These are phyloP conservation scores for Calendula officinalis DNA, from an alignment of 129 eudicot genomes.

Conservation along the genomic window DNA sequence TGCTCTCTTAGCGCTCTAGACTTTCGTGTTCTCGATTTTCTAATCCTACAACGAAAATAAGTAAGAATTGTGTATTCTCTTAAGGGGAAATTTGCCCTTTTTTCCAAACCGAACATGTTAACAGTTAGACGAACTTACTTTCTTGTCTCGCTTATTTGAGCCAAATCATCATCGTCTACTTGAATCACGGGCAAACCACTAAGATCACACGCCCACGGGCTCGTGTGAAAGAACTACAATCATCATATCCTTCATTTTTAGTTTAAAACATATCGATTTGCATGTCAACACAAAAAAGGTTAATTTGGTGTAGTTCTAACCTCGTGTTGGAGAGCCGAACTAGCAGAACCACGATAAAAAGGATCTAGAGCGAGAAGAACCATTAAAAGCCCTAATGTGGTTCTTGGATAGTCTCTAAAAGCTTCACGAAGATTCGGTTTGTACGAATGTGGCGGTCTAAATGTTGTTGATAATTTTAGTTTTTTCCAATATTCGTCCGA, in stretches of 20 bases:
- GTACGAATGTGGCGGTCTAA: conserved; percentile 68
- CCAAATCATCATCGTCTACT: conserved; percentile 46
- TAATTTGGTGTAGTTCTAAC: conserved; percentile 27
- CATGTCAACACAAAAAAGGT: not conserved
- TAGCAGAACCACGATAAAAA: conserved; percentile 51
- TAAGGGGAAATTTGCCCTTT: not conserved
- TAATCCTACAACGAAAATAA: conserved; percentile 31
- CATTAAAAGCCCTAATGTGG: conserved; percentile 54
- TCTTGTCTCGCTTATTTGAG: conserved; percentile 31
- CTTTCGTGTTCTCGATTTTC: conserved; percentile 45
- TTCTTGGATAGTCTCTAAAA: conserved; percentile 51
- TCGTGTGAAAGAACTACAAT: conserved; percentile 64
- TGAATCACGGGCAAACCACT: conserved; percentile 58
- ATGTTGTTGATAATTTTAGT: conserved; percentile 53
- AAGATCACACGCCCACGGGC: conserved; percentile 70
- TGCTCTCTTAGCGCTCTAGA: conserved; percentile 37
- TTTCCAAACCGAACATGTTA: conserved; percentile 1
- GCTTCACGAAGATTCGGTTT: conserved; percentile 50
- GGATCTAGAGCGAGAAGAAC: conserved; percentile 68
- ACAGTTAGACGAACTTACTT: conserved; percentile 37
- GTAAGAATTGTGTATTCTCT: not conserved
- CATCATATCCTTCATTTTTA: conserved; percentile 2
- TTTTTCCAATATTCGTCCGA: conserved; percentile 63
- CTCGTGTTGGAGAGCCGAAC: conserved; percentile 62
- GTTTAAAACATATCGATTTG: conserved; percentile 1